Percentiles rank a stretch among this genome's conserved stretches.
Evolutionary conservation across 352 stramenopile species (phyloP).

Genomic region (Peronospora destructor): DNA sequence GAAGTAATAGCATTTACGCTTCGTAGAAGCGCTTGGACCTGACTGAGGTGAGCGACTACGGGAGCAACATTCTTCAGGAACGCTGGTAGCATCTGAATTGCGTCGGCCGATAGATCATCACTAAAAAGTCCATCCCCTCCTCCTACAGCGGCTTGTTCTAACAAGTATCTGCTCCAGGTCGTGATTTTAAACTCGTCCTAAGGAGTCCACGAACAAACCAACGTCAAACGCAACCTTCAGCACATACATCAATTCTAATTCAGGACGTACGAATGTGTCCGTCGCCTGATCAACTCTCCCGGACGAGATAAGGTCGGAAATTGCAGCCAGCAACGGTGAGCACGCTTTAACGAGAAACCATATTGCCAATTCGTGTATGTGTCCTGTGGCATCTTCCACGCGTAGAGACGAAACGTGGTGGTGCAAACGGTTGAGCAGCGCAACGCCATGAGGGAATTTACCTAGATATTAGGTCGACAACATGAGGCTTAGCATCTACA

Average conservation of each 20-base stretch:
- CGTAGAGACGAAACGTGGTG: slow-evolving; percentile 27
- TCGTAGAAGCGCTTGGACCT: slow-evolving; percentile 37
- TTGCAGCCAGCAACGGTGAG: slow-evolving; percentile 40
- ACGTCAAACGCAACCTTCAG: slow-evolving; percentile 6
- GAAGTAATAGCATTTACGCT: slow-evolving; percentile 23
- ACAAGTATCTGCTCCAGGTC: slow-evolving; percentile 32
- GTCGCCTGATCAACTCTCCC: slow-evolving; percentile 38
- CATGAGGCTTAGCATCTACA: slow-evolving; percentile 5
- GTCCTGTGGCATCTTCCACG: slow-evolving; percentile 31
- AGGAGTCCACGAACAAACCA: slow-evolving; percentile 1
- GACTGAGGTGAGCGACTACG: slow-evolving; percentile 27
- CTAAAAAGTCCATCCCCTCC: slow-evolving; percentile 32
- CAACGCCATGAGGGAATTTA: slow-evolving; percentile 47
- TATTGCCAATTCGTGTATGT: slow-evolving; percentile 26
- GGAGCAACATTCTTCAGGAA: slow-evolving; percentile 26
- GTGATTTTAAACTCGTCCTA: slow-evolving; percentile 47
- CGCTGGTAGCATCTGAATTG: slow-evolving; percentile 27
- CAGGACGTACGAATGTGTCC: slow-evolving; percentile 49
- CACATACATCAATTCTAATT: neutral
- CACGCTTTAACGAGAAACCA: slow-evolving; percentile 57
- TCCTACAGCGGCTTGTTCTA: slow-evolving; percentile 20
- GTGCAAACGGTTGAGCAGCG: slow-evolving; percentile 45
- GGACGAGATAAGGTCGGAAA: slow-evolving; percentile 44
- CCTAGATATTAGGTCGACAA: slow-evolving; percentile 8
- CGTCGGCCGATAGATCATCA: slow-evolving; percentile 16